A percentile compares a stretch with the other conserved stretches of the same genome.
phyloP scores from a whole-genome alignment of 495 filamentous ascomycete genomes.

The Penicillium malachiteum region DNA sequence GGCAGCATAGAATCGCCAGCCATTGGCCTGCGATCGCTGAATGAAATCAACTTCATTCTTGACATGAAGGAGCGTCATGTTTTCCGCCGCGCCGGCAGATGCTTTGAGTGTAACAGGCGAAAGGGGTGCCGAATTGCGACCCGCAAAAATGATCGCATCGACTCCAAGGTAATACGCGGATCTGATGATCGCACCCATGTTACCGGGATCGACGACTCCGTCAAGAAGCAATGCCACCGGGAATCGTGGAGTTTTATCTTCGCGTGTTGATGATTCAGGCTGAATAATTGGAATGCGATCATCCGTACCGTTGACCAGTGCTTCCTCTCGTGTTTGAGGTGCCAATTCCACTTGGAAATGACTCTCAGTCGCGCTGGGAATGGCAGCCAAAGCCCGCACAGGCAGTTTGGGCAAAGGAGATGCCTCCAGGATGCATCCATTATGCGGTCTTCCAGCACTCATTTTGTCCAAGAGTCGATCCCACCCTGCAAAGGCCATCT shows the following conservation, averaged over 20 bases:
- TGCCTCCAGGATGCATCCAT: slow-evolving; percentile 83
- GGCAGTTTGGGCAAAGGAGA: slow-evolving; percentile 78
- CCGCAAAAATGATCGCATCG: slow-evolving; percentile 69
- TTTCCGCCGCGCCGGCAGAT: slow-evolving; percentile 81
- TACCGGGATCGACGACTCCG: slow-evolving; percentile 83
- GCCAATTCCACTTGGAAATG: slow-evolving; percentile 59
- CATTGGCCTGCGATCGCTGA: slow-evolving; percentile 58
- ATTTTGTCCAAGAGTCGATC: slow-evolving; percentile 76
- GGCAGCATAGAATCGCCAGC: slow-evolving; percentile 84
- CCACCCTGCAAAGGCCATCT: slow-evolving; percentile 53
- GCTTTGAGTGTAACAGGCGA: slow-evolving; percentile 79
- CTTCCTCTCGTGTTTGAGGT: slow-evolving; percentile 72
- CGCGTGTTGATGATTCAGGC: slow-evolving; percentile 6
- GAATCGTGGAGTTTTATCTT: slow-evolving; percentile 44
- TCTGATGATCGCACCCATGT: slow-evolving; percentile 85
- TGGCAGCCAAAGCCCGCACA: slow-evolving; percentile 54
- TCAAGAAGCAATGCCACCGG: slow-evolving; percentile 82
- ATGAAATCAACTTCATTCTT: slow-evolving; percentile 67
- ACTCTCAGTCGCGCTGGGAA: slow-evolving; percentile 36
- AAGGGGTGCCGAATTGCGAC: slow-evolving; percentile 65
- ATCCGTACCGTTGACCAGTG: slow-evolving; percentile 62
- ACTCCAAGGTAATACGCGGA: slow-evolving; percentile 84
- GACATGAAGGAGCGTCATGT: slow-evolving; percentile 67
- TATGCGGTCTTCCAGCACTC: slow-evolving; percentile 81
- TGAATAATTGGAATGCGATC: slow-evolving; percentile 37